Base-by-base conservation (phyloP, 2,329 filamentous ascomycete genomes). In the Truncatella angustata region DNA sequence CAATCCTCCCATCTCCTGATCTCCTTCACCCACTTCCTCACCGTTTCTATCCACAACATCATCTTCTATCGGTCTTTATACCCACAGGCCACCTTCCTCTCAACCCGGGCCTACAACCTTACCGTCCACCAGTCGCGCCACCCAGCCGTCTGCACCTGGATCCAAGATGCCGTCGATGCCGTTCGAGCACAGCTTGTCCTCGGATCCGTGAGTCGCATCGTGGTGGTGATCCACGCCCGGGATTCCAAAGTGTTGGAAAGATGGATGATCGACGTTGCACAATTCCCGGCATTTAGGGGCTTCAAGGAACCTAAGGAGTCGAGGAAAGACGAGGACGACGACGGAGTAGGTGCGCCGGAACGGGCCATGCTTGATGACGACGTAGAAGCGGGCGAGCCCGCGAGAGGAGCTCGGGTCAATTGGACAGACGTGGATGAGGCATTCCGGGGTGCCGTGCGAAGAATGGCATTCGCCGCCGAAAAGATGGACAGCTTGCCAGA, bases 81-180 rank as follows among this genome's bases (percentile, higher is more conserved):
- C 70, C 91, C 92, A 0, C 70, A 74, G 45, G 72, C 82, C 24
- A 90, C 90, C 32, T 97, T 96, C 72, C 81, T 93, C 53, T 84
- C 87, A 37, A 82, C 87, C 35, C 83, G 87, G 57, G 91, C 90
- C 62, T 92, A 92, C 77, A 91, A 93, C 72, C 85, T 91, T 53
- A 81, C 90, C 26, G 87, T 95, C 42, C 87, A 88, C 62, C 91
- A 96, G 67, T 93, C 85, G 54, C 87, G 91, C 53, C 91, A 96
- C 69, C 90, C 92, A 0, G 82, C 83, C 60, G 88, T 96, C 58
- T 95, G 90, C 77, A 75, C 84, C 62, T 97, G 92, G 88, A 85
- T 96, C 70, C 82, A 79, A 65, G 88, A 94, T 67, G 90, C 91
- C 58, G 82, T 94, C 37, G 75, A 84, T 56, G 87, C 90, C 32